Evolutionary conservation across 2,329 filamentous ascomycete species (phyloP).

Genomic region (Diaporthe citriasiana): DNA sequence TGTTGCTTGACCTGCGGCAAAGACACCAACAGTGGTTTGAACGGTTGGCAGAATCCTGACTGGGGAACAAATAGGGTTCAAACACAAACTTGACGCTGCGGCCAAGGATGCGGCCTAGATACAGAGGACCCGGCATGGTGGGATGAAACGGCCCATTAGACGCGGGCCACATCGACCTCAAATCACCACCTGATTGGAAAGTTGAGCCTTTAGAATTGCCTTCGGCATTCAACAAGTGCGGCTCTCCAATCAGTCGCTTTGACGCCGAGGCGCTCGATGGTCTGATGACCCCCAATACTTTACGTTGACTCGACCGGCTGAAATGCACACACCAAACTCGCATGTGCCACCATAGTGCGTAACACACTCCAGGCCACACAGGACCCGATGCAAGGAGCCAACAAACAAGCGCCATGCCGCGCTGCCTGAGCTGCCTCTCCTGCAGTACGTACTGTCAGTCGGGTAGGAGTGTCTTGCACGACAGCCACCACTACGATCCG

Average conservation of each 20-base stretch:
- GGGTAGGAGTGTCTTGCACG: constrained; percentile 23
- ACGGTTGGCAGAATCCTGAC: constrained; percentile 24
- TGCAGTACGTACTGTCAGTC: constrained; percentile 6
- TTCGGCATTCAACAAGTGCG: constrained; percentile 18
- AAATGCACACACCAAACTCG: constrained; percentile 33
- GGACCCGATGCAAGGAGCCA: constrained; percentile 29
- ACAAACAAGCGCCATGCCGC: constrained; percentile 27
- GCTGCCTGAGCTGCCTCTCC: not conserved
- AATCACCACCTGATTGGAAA: constrained; percentile 34
- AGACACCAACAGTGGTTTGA: constrained; percentile 12
- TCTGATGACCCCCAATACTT: constrained; percentile 37
- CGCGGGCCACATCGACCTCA: constrained; percentile 8
- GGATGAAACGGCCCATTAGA: constrained; percentile 34
- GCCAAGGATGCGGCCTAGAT: constrained; percentile 41
- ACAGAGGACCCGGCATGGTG: constrained; percentile 40
- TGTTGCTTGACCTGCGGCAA: constrained; percentile 28
- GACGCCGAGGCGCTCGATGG: constrained; percentile 23
- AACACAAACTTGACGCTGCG: constrained; percentile 36
- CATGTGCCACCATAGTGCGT: constrained; percentile 31
- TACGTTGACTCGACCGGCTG: constrained; percentile 29
- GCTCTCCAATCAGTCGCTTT: constrained; percentile 35
- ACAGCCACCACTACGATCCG: not conserved
- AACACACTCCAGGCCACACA: constrained; percentile 27
- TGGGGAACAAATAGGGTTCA: constrained; percentile 13
- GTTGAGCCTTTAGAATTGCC: constrained; percentile 11